Base-by-base conservation (phyloP, 805 yeast genomes). In the Candida endomychidarum region DNA sequence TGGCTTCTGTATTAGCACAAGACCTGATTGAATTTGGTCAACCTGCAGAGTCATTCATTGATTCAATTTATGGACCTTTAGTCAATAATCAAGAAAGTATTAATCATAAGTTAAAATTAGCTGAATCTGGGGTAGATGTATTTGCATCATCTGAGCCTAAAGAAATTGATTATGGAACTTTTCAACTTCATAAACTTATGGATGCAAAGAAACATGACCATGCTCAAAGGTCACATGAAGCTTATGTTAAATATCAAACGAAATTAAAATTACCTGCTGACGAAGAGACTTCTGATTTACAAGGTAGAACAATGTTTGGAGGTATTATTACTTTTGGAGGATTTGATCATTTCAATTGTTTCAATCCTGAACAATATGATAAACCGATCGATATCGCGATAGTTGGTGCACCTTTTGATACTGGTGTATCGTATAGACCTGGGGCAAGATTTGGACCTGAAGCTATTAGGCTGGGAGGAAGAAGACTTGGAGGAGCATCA, bases 381-480 rank as follows among this genome's bases (percentile, higher is more conserved):
- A 35, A 43, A 3, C 23, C 36, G 4, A 40, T 67, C 21, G 83
- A 78, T 48, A 70, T 78, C 29, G 82, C 81, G 2, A 70, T 78
- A 19, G 72, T 77, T 9, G 81, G 81, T 2, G 80, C 81, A 1
- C 81, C 81, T 0, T 78, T 75, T 44, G 83, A 78, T 49, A 73
- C 80, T 0, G 80, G 81, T 1, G 75, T 72, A 1, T 70, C 79
- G 0, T 78, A 63, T 50, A 55, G 78, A 12, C 80, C 81, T 0
- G 82, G 82, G 2, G 80, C 82, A 4, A 54, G 82, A 24, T 77
- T 78, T 54, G 83, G 82, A 0, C 82, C 82, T 1, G 75, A 72
- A 48, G 73, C 75, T 0, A 68, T 76, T 9, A 58, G 81, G 44
- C 65, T 60, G 46, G 71, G 66, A 0, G 67, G 77, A 4, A 58